phyloP scores from a whole-genome alignment of 352 stramenopile genomes.

The Thraustochytrium sp. region DNA sequence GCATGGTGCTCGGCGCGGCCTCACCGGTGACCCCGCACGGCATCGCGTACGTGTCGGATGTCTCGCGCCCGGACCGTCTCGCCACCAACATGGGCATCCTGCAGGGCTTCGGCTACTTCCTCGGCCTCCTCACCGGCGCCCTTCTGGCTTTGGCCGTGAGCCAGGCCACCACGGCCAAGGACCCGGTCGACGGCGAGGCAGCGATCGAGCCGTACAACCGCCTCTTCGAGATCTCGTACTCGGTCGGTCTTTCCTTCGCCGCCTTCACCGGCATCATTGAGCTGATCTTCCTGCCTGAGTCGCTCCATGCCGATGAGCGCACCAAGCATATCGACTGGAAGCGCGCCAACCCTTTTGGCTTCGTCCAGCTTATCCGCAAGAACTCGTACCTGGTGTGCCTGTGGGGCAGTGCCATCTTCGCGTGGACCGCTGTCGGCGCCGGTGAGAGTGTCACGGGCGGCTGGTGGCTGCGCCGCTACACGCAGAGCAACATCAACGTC shows the following conservation, averaged over 20 bases:
- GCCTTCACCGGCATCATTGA: not conserved
- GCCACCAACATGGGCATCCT: slow-evolving; percentile 6
- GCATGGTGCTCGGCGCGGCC: not conserved
- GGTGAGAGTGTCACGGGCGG: not conserved
- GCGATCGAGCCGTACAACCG: not conserved
- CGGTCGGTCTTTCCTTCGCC: not conserved
- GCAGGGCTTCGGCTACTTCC: slow-evolving; percentile 22
- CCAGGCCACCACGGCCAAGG: not conserved
- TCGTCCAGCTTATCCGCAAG: not conserved
- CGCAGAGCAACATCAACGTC: not conserved
- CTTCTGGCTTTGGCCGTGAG: not conserved
- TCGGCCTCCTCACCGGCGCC: slow-evolving; percentile 5
- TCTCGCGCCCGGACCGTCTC: not conserved
- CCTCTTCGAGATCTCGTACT: no score
- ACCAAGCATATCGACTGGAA: slow-evolving; percentile 23
- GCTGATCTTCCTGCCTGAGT: not conserved
- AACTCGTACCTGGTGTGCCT: no score
- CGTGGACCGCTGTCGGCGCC: not conserved
- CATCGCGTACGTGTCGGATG: slow-evolving; percentile 34
- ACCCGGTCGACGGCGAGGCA: not conserved
- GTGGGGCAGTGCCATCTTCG: not conserved
- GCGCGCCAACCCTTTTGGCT: slow-evolving; percentile 30
- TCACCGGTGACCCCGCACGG: not conserved
- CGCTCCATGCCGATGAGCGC: not conserved
- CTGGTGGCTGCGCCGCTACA: slow-evolving; percentile 25